Percentiles rank a stretch among this genome's conserved stretches.
phyloP scores from a whole-genome alignment of 1,139 yeast genomes.

The Suhomyces choctaworum region DNA sequence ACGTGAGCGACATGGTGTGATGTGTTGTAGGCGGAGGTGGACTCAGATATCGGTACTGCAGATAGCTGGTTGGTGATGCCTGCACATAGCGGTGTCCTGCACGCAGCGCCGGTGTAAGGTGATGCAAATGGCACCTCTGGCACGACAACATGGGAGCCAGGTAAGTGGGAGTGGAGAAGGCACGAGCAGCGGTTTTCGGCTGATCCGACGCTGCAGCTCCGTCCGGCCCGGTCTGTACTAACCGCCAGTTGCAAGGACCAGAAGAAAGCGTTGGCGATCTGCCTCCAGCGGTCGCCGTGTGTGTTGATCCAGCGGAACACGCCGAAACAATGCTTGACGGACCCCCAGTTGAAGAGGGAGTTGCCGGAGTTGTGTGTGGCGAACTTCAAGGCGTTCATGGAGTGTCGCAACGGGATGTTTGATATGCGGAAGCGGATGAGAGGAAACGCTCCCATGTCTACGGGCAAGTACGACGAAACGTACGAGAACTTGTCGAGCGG shows the following conservation, averaged over 20 bases:
- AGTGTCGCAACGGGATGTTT: conserved; percentile 80
- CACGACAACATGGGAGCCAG: conserved; percentile 32
- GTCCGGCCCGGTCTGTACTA: too few relatives aligned
- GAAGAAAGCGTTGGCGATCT: conserved; percentile 87
- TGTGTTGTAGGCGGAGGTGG: neutral
- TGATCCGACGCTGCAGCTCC: neutral
- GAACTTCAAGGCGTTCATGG: conserved; percentile 80
- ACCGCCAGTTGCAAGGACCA: conserved; percentile 82
- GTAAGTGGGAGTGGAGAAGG: conserved; percentile 21
- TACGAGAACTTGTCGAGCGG: conserved; percentile 78
- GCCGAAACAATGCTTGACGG: conserved; percentile 82
- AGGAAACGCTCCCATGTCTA: conserved; percentile 91
- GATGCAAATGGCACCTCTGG: too few relatives aligned
- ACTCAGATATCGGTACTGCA: too few relatives aligned
- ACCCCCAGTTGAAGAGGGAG: conserved; percentile 72
- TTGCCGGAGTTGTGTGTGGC: conserved; percentile 89
- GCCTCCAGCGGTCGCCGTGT: conserved; percentile 95
- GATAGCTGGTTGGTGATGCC: too few relatives aligned
- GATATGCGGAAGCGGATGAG: conserved; percentile 91
- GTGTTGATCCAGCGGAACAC: conserved; percentile 87
- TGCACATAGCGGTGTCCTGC: too few relatives aligned
- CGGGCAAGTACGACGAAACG: conserved; percentile 89
- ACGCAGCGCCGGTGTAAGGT: too few relatives aligned
- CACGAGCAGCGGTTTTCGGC: too few relatives aligned
- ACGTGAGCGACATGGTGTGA: conserved; percentile 61